These are phyloP conservation scores for Podaxis sp. DNA, from an alignment of 768 basidiomycete species.

Conservation along the genomic window DNA sequence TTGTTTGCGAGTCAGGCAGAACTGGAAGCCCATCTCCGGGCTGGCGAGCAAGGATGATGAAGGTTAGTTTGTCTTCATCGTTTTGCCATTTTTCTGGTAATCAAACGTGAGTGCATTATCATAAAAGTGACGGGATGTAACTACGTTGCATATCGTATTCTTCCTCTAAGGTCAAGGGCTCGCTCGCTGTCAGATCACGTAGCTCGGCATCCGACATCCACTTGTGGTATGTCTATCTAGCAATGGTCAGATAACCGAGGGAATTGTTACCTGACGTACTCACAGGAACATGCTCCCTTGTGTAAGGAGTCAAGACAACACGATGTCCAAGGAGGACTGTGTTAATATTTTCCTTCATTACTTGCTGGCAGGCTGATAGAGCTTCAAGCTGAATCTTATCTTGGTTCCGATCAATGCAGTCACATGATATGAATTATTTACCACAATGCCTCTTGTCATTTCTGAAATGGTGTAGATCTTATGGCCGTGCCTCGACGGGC, in stretches of 20 bases:
- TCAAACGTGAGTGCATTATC: neutral
- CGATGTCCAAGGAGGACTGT: slow-evolving; percentile 62
- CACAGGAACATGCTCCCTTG: slow-evolving; percentile 48
- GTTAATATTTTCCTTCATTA: slow-evolving; percentile 32
- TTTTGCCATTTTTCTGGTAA: slow-evolving; percentile 75
- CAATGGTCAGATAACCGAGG: neutral
- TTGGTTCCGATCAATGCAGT: too few relatives aligned
- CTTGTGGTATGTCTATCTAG: slow-evolving; percentile 66
- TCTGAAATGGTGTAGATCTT: too few relatives aligned
- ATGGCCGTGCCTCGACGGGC: too few relatives aligned
- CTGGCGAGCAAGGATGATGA: slow-evolving; percentile 69
- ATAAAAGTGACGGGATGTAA: neutral
- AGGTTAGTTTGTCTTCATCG: slow-evolving; percentile 89
- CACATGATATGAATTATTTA: too few relatives aligned
- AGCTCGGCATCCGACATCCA: slow-evolving; percentile 85
- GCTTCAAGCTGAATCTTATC: too few relatives aligned
- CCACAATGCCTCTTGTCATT: too few relatives aligned
- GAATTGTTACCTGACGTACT: slow-evolving; percentile 11
- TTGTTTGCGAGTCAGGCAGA: neutral
- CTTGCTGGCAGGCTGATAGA: neutral
- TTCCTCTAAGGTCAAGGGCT: slow-evolving; percentile 73
- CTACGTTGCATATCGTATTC: slow-evolving; percentile 89
- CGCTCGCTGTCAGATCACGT: slow-evolving; percentile 76
- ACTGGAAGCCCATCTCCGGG: slow-evolving; percentile 13
- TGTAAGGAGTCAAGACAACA: slow-evolving; percentile 80